Percentiles rank a stretch among this genome's conserved stretches.
Evolutionary conservation across 1,139 yeast species (phyloP).

Genomic region (Lodderomyces oxycetoniae): DNA sequence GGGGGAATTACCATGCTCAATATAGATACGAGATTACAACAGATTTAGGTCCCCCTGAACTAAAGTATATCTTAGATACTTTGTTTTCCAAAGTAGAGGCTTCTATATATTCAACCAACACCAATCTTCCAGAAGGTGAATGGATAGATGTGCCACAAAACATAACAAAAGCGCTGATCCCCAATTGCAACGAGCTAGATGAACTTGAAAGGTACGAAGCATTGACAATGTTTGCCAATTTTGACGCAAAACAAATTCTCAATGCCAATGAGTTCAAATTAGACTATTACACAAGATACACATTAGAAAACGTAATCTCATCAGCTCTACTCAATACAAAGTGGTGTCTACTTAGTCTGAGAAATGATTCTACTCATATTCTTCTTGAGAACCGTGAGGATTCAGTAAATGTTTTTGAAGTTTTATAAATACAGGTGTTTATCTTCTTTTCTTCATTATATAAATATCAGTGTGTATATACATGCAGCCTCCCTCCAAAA

Average conservation of each 20-base stretch:
- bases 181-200: background rate
- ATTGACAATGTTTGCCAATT: conserved; percentile 7
- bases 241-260: conserved; percentile 2
- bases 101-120: conserved; percentile 1
- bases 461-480: no score
- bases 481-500: background rate
- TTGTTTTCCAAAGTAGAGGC: conserved; percentile 7
- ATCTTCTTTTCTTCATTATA: no score
- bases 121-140: background rate
- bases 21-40: conserved; percentile 6
- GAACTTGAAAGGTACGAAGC: background rate
- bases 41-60: conserved; percentile 3
- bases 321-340: conserved; percentile 2
- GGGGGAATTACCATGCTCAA: conserved; percentile 7
- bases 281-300: background rate
- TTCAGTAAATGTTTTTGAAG: conserved; percentile 4
- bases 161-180: background rate
- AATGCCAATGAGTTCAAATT: background rate
- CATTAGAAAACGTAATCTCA: conserved; percentile 5
- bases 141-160: background rate
- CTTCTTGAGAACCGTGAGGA: conserved; percentile 4
- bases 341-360: conserved; percentile 8
- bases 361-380: conserved; percentile 5
- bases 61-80: conserved; percentile 9
- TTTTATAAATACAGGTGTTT: conserved; percentile 6